phyloP scores from a whole-genome alignment of 345 rosid species.

The Bretschneidera sinensis region DNA sequence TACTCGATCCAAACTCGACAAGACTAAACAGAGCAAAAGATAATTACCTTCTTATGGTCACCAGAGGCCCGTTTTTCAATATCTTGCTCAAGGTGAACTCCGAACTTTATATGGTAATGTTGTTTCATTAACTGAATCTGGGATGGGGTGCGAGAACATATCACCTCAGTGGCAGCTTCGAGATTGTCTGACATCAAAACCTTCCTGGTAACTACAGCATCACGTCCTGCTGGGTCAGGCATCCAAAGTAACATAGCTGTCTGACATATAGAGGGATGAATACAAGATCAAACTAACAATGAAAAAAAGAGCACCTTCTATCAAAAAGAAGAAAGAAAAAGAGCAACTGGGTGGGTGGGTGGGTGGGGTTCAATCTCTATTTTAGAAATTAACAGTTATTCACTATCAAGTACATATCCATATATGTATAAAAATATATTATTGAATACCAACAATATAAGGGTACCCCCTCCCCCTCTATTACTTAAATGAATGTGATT shows the following conservation, averaged over 20 bases:
- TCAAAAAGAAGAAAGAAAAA: too few relatives aligned
- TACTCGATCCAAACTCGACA: neutral
- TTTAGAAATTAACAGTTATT: too few relatives aligned
- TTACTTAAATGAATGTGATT: neutral
- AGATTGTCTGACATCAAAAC: constrained; percentile 18
- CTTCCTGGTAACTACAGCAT: constrained; percentile 42
- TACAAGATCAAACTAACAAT: neutral
- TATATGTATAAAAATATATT: too few relatives aligned
- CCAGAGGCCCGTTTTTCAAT: constrained; percentile 34
- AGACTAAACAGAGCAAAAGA: constrained; percentile 7
- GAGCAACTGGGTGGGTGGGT: too few relatives aligned
- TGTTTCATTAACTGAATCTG: constrained; percentile 62
- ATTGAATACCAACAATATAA: too few relatives aligned
- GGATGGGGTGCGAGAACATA: constrained; percentile 61
- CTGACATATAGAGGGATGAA: constrained; percentile 25
- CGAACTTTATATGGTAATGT: constrained; percentile 40
- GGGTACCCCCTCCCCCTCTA: too few relatives aligned
- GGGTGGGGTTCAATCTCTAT: too few relatives aligned
- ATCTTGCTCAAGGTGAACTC: constrained; percentile 45
- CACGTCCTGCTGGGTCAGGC: constrained; percentile 61
- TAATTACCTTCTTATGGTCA: constrained; percentile 52
- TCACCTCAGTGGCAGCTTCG: constrained; percentile 50
- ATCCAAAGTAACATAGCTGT: constrained; percentile 61
- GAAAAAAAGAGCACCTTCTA: neutral
- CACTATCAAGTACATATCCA: too few relatives aligned